Percentiles rank a stretch among this genome's conserved stretches.
Conservation (phyloP, 345 rosid genomes). For the Salix viminalis region DNA sequence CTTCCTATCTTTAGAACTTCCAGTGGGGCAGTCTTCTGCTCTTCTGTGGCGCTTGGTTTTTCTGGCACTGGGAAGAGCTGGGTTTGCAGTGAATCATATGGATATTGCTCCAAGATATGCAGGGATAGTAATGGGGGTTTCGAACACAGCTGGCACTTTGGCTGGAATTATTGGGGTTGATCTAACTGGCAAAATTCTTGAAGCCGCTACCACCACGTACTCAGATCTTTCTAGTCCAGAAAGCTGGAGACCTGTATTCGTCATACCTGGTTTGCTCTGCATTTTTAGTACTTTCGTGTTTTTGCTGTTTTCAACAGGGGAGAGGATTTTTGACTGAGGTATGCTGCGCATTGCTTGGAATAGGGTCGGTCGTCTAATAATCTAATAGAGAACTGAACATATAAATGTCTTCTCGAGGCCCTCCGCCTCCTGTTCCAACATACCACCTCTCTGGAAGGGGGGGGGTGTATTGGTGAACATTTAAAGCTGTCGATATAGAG, state of each 20-base stretch:
- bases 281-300: conserved; percentile 72
- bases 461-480: conserved; percentile 1
- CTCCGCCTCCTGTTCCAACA: not conserved
- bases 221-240: conserved; percentile 86
- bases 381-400: not conserved
- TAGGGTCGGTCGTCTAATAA: conserved; percentile 1
- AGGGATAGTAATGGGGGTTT: conserved; percentile 94
- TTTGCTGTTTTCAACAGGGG: conserved; percentile 79
- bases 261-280: conserved; percentile 84
- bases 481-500: conserved; percentile 5
- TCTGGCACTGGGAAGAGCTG: conserved; percentile 94
- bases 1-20: conserved; percentile 77
- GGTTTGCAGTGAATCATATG: conserved; percentile 98
- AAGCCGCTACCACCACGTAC: conserved; percentile 68
- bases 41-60: conserved; percentile 87
- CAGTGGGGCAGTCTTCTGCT: conserved; percentile 73
- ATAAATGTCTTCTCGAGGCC: not conserved
- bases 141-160: conserved; percentile 94
- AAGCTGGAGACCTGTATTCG: conserved; percentile 84
- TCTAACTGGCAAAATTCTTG: conserved; percentile 80
- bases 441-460: not conserved
- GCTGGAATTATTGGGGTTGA: conserved; percentile 94
- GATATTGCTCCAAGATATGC: conserved; percentile 97
- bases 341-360: not conserved
- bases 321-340: conserved; percentile 84